These are phyloP conservation scores for Cyberlindnera suaveolens DNA, from an alignment of 805 yeast species.

Conservation along the genomic window DNA sequence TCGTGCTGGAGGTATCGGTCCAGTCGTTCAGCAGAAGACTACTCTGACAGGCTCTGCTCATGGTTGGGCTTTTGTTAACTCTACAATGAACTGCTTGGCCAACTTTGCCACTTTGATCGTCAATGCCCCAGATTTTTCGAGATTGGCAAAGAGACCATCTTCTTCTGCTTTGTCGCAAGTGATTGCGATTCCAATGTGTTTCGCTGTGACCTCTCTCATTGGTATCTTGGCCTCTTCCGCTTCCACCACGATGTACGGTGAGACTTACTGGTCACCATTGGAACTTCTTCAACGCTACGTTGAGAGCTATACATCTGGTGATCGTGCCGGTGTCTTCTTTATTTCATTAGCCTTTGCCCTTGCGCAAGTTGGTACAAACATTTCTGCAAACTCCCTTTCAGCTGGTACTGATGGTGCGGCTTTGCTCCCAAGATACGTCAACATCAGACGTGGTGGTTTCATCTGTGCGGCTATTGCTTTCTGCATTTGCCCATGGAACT, in stretches of 20 bases:
- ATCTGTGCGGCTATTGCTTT: constrained; percentile 68
- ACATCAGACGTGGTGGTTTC: constrained; percentile 77
- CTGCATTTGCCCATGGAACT: constrained; percentile 80
- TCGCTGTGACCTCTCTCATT: constrained; percentile 75
- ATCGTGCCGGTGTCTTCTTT: constrained; percentile 76
- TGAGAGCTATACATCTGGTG: constrained; percentile 46
- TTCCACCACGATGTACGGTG: constrained; percentile 59
- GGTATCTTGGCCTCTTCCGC: constrained; percentile 85
- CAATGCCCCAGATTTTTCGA: constrained; percentile 85
- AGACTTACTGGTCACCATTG: constrained; percentile 78
- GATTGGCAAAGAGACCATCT: constrained; percentile 60
- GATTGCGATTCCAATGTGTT: constrained; percentile 67
- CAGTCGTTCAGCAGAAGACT: constrained; percentile 53
- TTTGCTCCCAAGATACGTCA: constrained; percentile 54
- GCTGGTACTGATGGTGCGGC: constrained; percentile 74
- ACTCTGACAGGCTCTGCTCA: constrained; percentile 51
- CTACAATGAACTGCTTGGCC: constrained; percentile 76
- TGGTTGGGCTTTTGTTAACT: constrained; percentile 79
- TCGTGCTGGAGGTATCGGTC: constrained; percentile 77
- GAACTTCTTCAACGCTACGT: constrained; percentile 58
- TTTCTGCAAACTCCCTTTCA: constrained; percentile 66
- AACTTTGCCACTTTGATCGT: constrained; percentile 83
- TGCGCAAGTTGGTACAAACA: constrained; percentile 75
- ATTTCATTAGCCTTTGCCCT: constrained; percentile 65
- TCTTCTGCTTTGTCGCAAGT: constrained; percentile 51